Conservation (phyloP, 805 yeast species). For the Priceomyces fermenticarens region DNA sequence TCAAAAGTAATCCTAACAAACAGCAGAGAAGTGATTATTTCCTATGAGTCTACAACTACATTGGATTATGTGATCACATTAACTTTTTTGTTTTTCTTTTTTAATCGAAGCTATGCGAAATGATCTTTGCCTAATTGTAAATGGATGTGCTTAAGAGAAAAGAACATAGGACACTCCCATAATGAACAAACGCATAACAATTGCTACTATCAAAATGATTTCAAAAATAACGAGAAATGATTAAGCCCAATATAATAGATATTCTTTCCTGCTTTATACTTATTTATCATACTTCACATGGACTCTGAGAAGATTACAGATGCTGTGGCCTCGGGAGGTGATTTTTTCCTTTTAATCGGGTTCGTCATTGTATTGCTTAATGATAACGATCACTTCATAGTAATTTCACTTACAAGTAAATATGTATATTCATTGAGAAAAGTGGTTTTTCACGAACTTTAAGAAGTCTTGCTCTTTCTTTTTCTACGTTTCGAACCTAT, state of each 20-base stretch:
- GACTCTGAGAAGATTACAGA: background rate
- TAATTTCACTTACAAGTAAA: background rate
- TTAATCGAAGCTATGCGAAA: background rate
- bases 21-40: conserved; percentile 47
- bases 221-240: no score
- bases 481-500: conserved; percentile 70
- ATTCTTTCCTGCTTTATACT: no score
- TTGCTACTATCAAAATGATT: no score
- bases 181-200: no score
- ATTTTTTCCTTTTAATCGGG: background rate
- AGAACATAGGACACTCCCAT: no score
- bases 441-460: no score
- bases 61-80: no score
- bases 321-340: background rate
- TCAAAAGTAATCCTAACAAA: conserved; percentile 35
- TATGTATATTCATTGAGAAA: background rate
- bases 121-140: background rate
- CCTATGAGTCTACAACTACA: conserved; percentile 17
- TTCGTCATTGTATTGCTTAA: no score
- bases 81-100: no score
- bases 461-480: conserved; percentile 44
- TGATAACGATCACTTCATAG: background rate
- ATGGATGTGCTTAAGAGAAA: no score
- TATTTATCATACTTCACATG: no score
- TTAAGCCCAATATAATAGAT: no score